Conservation (phyloP, 2,329 filamentous ascomycete genomes). For the Bipolaris zeicola region DNA sequence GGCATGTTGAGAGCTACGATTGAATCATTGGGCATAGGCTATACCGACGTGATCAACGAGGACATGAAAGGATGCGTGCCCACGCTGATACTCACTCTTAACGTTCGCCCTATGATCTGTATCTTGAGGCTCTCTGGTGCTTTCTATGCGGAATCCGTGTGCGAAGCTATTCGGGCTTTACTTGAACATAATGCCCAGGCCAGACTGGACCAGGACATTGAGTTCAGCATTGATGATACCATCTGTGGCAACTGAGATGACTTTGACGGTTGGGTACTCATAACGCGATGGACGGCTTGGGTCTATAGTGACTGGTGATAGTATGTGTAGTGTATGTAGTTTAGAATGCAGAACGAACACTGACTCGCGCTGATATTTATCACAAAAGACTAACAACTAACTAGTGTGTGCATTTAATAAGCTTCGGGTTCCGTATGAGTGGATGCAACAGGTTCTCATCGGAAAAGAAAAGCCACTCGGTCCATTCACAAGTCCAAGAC, state of each 20-base stretch:
- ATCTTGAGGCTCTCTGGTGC: background rate
- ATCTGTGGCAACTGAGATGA: background rate
- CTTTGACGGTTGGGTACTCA: background rate
- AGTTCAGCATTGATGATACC: background rate
- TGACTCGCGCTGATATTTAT: background rate
- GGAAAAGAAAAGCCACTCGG: too few relatives aligned
- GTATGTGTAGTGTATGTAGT: background rate
- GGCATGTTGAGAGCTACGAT: background rate
- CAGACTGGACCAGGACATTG: background rate
- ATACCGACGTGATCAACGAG: background rate
- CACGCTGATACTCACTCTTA: background rate
- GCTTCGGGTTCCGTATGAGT: too few relatives aligned
- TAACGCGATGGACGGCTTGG: background rate
- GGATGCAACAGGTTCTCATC: too few relatives aligned
- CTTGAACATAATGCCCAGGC: background rate
- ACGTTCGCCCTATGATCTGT: background rate
- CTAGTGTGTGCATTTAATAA: background rate
- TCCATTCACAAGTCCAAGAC: too few relatives aligned
- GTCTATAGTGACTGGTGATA: background rate
- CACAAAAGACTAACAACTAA: too few relatives aligned
- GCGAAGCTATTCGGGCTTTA: background rate
- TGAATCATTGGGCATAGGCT: background rate
- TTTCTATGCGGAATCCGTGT: background rate
- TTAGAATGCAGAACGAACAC: background rate
- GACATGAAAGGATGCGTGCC: background rate